Conservation (phyloP, 371 early-diverging fungal genomes). For the Mucor velutinosus region DNA sequence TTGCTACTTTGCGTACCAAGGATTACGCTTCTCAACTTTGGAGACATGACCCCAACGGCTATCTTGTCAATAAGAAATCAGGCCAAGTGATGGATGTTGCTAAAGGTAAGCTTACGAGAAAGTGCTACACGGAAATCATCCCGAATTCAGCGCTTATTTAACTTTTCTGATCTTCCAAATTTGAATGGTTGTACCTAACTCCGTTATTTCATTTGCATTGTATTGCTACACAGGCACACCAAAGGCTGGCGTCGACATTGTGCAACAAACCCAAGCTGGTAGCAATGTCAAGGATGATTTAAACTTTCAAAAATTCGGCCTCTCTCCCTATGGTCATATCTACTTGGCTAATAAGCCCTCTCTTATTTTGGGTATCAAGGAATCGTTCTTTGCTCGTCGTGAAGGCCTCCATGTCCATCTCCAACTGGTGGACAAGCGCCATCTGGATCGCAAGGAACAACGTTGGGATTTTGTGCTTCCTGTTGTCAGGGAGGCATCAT, state of each 20-base stretch:
- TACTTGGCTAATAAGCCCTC: slow-evolving; percentile 42
- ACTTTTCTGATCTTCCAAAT: slow-evolving; percentile 4
- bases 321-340: slow-evolving; percentile 46
- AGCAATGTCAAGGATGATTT: slow-evolving; percentile 29
- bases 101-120: slow-evolving; percentile 39
- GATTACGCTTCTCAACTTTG: slow-evolving; percentile 53
- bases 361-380: slow-evolving; percentile 57
- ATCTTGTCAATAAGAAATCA: slow-evolving; percentile 57
- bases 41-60: slow-evolving; percentile 55
- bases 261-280: slow-evolving; percentile 41
- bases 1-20: slow-evolving; percentile 42
- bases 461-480: slow-evolving; percentile 52
- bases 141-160: slow-evolving; percentile 11
- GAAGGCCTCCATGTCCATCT: slow-evolving; percentile 53
- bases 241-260: slow-evolving; percentile 52
- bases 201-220: slow-evolving; percentile 11
- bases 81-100: slow-evolving; percentile 60
- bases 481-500: slow-evolving; percentile 26
- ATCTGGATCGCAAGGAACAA: slow-evolving; percentile 44
- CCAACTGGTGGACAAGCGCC: slow-evolving; percentile 41
- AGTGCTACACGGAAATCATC: slow-evolving; percentile 15
- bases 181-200: slow-evolving; percentile 5
- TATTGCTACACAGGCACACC: slow-evolving; percentile 33
- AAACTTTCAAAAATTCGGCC: slow-evolving; percentile 38
- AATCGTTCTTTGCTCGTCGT: slow-evolving; percentile 49